Percentiles rank a stretch among this genome's conserved stretches.
Evolutionary conservation across 1,284 basidiomycete species (phyloP).

Genomic region (Ceratobasidium sp.): DNA sequence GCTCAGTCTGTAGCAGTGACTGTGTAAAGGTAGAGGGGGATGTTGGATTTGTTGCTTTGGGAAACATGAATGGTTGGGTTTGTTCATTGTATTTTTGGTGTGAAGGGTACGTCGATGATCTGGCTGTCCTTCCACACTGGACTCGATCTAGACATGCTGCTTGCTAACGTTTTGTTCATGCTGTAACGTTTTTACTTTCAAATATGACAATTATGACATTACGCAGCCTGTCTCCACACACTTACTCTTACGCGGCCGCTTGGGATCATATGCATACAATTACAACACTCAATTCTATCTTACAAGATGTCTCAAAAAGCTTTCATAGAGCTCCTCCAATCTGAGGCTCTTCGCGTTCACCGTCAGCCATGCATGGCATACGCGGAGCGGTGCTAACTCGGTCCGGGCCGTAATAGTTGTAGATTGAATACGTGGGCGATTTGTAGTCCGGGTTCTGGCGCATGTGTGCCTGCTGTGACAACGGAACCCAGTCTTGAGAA

Average conservation of each 20-base stretch:
- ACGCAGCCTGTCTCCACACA: too few species aligned
- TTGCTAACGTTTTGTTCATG: slow-evolving; percentile 32
- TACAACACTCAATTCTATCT: slow-evolving; percentile 31
- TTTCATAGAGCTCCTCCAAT: slow-evolving; percentile 30
- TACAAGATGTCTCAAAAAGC: slow-evolving; percentile 3
- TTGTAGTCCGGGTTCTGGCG: slow-evolving; percentile 33
- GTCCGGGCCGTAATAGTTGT: slow-evolving; percentile 32
- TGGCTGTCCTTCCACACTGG: background rate
- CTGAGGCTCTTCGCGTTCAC: slow-evolving; percentile 11
- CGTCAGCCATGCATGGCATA: slow-evolving; percentile 18
- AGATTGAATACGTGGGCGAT: slow-evolving; percentile 37
- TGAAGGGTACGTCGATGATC: slow-evolving; percentile 13
- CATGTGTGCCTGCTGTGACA: slow-evolving; percentile 35
- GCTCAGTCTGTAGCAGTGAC: slow-evolving; percentile 11
- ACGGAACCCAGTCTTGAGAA: slow-evolving; percentile 30
- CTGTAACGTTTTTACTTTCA: slow-evolving; percentile 34
- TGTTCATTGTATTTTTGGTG: slow-evolving; percentile 33
- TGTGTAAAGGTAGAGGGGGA: background rate
- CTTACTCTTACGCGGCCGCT: too few species aligned
- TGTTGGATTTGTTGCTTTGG: slow-evolving; percentile 9
- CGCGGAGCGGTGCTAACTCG: slow-evolving; percentile 16
- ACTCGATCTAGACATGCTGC: slow-evolving; percentile 22
- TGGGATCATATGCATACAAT: too few species aligned
- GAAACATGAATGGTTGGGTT: slow-evolving; percentile 1
- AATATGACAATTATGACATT: slow-evolving; percentile 23